phyloP scores from a whole-genome alignment of 1,284 basidiomycete genomes.

The Papiliotrema nemorosa region DNA sequence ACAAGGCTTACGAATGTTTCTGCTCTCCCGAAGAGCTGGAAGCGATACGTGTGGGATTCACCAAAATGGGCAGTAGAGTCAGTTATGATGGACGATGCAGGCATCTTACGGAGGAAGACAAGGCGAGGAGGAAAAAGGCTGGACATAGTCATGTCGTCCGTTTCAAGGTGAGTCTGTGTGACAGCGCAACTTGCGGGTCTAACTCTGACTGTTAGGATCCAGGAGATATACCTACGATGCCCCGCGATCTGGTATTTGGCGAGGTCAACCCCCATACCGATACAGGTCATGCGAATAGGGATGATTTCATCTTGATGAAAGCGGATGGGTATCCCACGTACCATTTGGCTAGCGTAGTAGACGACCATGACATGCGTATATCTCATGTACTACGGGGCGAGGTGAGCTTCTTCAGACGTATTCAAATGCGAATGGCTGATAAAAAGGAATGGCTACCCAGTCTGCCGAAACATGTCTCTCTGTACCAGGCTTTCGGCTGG shows the following conservation, averaged over 20 bases:
- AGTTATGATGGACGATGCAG: slow-evolving; percentile 84
- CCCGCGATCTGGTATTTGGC: slow-evolving; percentile 32
- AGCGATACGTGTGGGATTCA: slow-evolving; percentile 64
- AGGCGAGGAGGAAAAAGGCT: slow-evolving; percentile 64
- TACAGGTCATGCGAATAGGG: slow-evolving; percentile 41
- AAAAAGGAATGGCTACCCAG: slow-evolving; percentile 91
- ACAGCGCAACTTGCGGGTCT: neutral
- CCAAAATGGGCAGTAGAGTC: slow-evolving; percentile 64
- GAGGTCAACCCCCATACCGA: slow-evolving; percentile 22
- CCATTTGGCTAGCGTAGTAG: slow-evolving; percentile 91
- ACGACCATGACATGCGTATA: slow-evolving; percentile 94
- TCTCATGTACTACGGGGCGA: slow-evolving; percentile 94
- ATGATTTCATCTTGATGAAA: slow-evolving; percentile 91
- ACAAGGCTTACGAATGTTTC: slow-evolving; percentile 86
- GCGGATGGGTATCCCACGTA: slow-evolving; percentile 93
- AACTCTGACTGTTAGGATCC: neutral
- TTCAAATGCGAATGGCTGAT: neutral
- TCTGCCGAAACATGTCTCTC: slow-evolving; percentile 83
- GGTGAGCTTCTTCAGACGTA: slow-evolving; percentile 51
- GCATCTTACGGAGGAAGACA: slow-evolving; percentile 80
- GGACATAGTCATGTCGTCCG: slow-evolving; percentile 80
- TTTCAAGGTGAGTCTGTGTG: slow-evolving; percentile 64
- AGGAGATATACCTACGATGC: slow-evolving; percentile 10
- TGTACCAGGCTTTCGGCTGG: slow-evolving; percentile 76
- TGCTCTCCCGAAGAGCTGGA: slow-evolving; percentile 69